A percentile compares a stretch with the other conserved stretches of the same genome.
Conservation (phyloP, 1,139 yeast species). For the Magnusiomyces suaveolens region DNA sequence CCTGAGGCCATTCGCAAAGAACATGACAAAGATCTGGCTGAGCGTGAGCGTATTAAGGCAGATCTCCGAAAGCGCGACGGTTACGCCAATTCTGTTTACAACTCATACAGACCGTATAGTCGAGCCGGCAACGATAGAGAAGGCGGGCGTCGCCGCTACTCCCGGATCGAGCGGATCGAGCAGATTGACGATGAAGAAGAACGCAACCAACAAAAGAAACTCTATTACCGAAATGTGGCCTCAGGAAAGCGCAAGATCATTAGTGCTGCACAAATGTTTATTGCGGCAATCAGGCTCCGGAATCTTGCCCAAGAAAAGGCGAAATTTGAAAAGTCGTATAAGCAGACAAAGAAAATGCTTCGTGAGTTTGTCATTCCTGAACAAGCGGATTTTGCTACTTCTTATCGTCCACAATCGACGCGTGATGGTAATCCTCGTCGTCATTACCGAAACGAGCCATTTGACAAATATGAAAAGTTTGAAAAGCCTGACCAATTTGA, state of each 20-base stretch:
- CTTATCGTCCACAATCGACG: neutral
- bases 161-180: neutral
- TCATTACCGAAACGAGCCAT: neutral
- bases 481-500: too few species aligned
- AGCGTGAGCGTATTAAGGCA: constrained; percentile 20
- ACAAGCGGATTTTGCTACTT: neutral
- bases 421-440: neutral
- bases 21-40: neutral
- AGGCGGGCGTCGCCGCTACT: neutral
- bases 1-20: neutral
- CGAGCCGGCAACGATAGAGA: neutral
- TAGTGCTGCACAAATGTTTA: constrained; percentile 28
- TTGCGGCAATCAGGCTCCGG: constrained; percentile 47
- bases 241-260: neutral
- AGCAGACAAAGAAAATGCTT: neutral
- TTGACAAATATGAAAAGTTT: neutral
- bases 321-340: neutral
- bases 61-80: neutral
- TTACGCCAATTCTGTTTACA: neutral
- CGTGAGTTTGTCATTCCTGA: neutral
- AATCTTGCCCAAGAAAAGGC: constrained; percentile 29
- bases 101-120: neutral
- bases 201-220: constrained; percentile 6
- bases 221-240: neutral
- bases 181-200: neutral